Percentiles rank a stretch among this genome's conserved stretches.
Conservation (phyloP, 23 red algal species). For the Gracilaria gracilis region DNA sequence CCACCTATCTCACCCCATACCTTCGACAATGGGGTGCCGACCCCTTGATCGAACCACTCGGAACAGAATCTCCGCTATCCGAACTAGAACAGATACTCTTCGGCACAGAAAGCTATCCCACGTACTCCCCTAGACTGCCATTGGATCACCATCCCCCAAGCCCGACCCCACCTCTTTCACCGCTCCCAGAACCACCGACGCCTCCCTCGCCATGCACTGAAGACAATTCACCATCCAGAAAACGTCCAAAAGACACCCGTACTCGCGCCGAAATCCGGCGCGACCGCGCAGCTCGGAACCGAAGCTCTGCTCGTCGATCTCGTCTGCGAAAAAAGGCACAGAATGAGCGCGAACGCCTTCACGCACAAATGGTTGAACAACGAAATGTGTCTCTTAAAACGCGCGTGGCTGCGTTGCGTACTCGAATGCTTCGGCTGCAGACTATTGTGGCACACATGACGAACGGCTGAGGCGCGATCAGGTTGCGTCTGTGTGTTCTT, state of each 20-base stretch:
- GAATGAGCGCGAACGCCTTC: slow-evolving; percentile 5
- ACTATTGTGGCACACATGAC: not conserved
- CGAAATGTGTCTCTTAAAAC: slow-evolving; percentile 42
- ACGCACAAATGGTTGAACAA: slow-evolving; percentile 44
- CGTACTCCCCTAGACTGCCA: not conserved
- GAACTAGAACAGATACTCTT: slow-evolving; percentile 1
- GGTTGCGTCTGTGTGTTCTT: not conserved
- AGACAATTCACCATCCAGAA: not conserved
- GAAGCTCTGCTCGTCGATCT: slow-evolving; percentile 52
- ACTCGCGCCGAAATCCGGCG: slow-evolving; percentile 70
- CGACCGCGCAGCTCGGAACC: slow-evolving; percentile 68
- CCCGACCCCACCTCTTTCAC: not conserved
- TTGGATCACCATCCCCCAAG: not conserved
- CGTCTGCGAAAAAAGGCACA: slow-evolving; percentile 70
- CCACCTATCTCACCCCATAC: not conserved
- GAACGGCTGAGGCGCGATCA: not conserved
- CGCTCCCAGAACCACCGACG: not conserved
- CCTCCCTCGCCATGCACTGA: not conserved
- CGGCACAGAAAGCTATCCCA: not conserved
- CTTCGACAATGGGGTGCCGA: not conserved
- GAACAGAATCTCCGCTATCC: not conserved
- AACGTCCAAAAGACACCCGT: not conserved
- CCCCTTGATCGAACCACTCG: not conserved
- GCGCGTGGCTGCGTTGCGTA: not conserved
- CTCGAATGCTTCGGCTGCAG: slow-evolving; percentile 7